Conservation (phyloP, 148 eudicot species). For the Cornus florida region DNA sequence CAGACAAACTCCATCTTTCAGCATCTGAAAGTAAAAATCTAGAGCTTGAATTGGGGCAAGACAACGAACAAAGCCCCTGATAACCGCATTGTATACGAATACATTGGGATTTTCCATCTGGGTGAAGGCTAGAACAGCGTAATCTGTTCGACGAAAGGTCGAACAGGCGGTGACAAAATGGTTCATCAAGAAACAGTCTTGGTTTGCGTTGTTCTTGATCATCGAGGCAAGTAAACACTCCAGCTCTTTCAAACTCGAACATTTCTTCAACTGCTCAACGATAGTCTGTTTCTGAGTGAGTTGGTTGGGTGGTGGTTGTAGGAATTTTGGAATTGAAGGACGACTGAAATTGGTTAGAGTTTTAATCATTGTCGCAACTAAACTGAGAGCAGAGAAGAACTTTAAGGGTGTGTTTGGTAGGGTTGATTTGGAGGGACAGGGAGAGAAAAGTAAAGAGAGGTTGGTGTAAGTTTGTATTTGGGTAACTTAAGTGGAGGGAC, state of each 20-base stretch:
- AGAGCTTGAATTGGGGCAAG: constrained; percentile 44
- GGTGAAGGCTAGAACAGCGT: constrained; percentile 42
- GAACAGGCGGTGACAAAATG: constrained; percentile 64
- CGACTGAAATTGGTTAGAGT: too few species aligned
- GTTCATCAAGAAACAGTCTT: constrained; percentile 61
- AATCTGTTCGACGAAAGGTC: constrained; percentile 36
- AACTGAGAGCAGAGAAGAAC: too few species aligned
- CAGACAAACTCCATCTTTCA: constrained; percentile 39
- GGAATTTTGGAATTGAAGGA: too few species aligned
- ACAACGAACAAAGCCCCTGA: constrained; percentile 52
- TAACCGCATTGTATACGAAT: constrained; percentile 62
- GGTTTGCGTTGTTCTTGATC: constrained; percentile 44
- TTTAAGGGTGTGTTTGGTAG: too few species aligned
- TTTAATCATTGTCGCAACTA: too few species aligned
- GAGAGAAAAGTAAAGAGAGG: too few species aligned
- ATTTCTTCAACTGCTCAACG: too few species aligned
- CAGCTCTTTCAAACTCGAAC: constrained; percentile 8
- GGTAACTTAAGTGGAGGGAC: too few species aligned
- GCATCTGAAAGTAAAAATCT: constrained; percentile 48
- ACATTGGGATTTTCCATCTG: constrained; percentile 58
- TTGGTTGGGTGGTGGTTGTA: too few species aligned
- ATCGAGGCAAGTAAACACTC: constrained; percentile 46
- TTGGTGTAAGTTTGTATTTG: too few species aligned
- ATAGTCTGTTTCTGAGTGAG: too few species aligned
- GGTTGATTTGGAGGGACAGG: too few species aligned